phyloP scores from a whole-genome alignment of 2,329 filamentous ascomycete species.

The Aspergillus piperis region DNA sequence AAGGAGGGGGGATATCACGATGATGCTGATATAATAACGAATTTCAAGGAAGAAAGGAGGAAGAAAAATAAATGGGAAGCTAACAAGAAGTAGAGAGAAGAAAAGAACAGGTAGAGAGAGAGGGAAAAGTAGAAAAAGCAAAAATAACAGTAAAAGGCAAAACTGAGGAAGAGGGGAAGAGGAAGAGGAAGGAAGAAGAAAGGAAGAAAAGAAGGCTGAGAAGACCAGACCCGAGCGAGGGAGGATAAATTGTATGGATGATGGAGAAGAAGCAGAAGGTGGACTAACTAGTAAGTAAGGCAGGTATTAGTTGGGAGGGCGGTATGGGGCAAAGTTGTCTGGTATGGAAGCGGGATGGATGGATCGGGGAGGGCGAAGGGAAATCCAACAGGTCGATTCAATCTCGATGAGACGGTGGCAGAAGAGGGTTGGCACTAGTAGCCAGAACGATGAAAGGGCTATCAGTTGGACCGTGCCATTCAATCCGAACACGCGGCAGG shows the following conservation, averaged over 20 bases:
- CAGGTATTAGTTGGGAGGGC: neutral
- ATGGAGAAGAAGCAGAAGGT: neutral
- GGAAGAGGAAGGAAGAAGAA: constrained; percentile 2
- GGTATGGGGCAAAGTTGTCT: too few relatives aligned
- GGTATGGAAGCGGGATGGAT: constrained; percentile 1
- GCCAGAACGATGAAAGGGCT: neutral
- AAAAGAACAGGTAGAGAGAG: constrained; percentile 20
- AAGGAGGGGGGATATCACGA: neutral
- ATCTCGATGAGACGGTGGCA: constrained; percentile 17
- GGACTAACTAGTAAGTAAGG: neutral
- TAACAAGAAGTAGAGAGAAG: constrained; percentile 9
- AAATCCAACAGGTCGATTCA: constrained; percentile 11
- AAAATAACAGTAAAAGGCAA: constrained; percentile 9
- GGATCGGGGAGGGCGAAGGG: neutral
- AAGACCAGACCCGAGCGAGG: neutral
- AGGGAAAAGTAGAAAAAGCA: constrained; percentile 13
- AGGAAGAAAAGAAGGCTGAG: constrained; percentile 13
- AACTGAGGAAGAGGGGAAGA: constrained; percentile 9
- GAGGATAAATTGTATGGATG: constrained; percentile 8
- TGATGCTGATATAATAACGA: neutral
- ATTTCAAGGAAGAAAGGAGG: neutral
- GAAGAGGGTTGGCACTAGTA: constrained; percentile 7
- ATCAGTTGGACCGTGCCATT: constrained; percentile 1
- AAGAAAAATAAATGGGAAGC: constrained; percentile 3
- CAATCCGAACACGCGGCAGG: constrained; percentile 4